Percentiles rank a stretch among this genome's conserved stretches.
Conservation (phyloP, 768 basidiomycete genomes). For the Tulasnella calospora region DNA sequence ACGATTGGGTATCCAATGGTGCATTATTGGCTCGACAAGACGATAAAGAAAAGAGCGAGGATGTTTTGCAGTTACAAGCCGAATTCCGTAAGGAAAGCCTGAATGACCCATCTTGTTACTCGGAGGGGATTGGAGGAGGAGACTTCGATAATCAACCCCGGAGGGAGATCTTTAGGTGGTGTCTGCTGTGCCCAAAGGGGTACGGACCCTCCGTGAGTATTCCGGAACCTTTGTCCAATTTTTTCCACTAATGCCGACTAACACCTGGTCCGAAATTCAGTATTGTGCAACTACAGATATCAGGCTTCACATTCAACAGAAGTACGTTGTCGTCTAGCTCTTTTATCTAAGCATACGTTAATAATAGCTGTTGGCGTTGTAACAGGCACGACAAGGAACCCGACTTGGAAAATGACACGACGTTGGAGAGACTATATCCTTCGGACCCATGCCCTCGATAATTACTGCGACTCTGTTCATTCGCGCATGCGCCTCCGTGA, state of each 20-base stretch:
- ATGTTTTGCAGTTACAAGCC: background rate
- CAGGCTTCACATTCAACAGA: background rate
- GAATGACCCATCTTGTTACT: background rate
- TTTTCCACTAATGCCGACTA: background rate
- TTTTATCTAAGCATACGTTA: too few species aligned
- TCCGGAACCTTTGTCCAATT: background rate
- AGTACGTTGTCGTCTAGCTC: background rate
- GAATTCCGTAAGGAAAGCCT: background rate
- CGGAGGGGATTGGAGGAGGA: background rate
- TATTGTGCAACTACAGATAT: background rate
- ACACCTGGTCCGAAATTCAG: background rate
- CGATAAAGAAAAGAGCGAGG: background rate
- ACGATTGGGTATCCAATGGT: background rate
- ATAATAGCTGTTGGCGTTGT: background rate
- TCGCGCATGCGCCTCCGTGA: too few species aligned
- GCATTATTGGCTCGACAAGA: background rate
- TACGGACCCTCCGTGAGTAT: background rate
- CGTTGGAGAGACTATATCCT: background rate
- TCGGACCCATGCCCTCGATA: background rate
- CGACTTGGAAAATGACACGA: background rate
- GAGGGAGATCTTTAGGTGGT: background rate
- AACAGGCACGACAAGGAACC: background rate
- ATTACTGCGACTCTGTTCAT: background rate
- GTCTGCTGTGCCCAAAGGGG: background rate
- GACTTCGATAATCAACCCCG: background rate